These are phyloP conservation scores for Avena sativa DNA, from an alignment of 176 grass and related monocot genomes.

Conservation along the genomic window DNA sequence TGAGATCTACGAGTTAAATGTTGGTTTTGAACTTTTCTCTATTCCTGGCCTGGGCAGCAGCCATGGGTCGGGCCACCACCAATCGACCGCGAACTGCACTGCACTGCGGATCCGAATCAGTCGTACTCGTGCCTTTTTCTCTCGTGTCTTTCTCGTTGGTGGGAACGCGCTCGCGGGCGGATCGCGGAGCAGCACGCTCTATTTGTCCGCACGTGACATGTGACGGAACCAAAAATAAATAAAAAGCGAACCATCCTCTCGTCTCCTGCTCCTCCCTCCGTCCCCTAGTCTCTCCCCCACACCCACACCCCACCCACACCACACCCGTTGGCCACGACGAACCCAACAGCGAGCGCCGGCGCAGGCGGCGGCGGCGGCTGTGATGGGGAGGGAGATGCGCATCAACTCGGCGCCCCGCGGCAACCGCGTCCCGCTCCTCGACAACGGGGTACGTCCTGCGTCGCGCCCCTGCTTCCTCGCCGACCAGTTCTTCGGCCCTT, in stretches of 20 bases:
- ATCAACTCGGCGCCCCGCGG: constrained; percentile 54
- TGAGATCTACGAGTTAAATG: too few relatives aligned
- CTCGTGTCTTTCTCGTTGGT: not conserved
- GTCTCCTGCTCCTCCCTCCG: not conserved
- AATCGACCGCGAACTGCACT: not conserved
- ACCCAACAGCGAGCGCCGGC: not conserved
- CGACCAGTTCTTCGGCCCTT: not conserved
- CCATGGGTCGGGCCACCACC: not conserved
- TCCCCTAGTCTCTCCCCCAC: not conserved
- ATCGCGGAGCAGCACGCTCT: not conserved
- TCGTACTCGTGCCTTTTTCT: not conserved
- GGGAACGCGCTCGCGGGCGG: not conserved
- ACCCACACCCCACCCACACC: not conserved
- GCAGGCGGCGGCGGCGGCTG: not conserved
- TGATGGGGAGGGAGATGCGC: constrained; percentile 62
- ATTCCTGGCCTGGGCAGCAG: not conserved
- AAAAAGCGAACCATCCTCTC: constrained; percentile 14
- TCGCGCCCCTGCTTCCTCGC: not conserved
- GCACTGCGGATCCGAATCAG: not conserved
- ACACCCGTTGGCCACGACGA: constrained; percentile 27
- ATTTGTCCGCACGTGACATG: constrained; percentile 26
- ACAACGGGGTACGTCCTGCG: constrained; percentile 41
- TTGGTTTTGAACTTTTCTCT: too few relatives aligned
- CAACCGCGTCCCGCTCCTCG: constrained; percentile 57
- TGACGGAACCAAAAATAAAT: not conserved